Evolutionary conservation across 768 basidiomycete genomes (phyloP), one percentile per base, ranked within the genome.

Genomic region (Arthromyces matolae): DNA sequence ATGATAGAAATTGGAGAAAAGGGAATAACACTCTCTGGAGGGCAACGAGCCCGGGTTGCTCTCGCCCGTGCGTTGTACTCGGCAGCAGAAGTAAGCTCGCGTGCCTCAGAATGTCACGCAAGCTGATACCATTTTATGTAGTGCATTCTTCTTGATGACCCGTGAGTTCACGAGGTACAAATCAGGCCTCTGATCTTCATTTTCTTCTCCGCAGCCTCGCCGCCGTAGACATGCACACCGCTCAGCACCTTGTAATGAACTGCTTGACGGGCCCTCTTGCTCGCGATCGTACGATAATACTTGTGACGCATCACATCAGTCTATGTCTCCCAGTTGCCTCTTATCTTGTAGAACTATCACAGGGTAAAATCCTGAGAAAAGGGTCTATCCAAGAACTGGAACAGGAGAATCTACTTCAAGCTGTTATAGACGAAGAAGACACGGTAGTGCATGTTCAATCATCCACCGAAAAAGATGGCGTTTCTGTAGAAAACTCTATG

Each of bases 31-130:
- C 61, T 84, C n/a, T 82, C 81, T 8, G 85, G 86, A 3, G 87
- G 87, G 1, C 84, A 89, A 59, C 68, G 84, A 38, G 86, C 87
- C 7, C 74, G 88, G 12, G 74, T 89, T 28, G 84, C 85, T 4
- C 72, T 92, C 14, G 92, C 92, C 3, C 72, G 90, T 29, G 87
- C 88, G 0, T 71, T 91, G 46, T 93, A 94, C 61, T 86, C 89
- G 16, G 71, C 74, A 49, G 82, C 84, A 4, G 72, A 75, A 57
- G 78, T 81, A 57, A 29, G 65, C 54, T 16, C 5, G 22, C 14
- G 24, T 39, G 13, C 29, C 19, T 13, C 3, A 7, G 16, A 7
- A n/a, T 23, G n/a, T 16, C 25, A 38, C 13, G n/a, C 20, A 25
- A 19, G n/a, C 33, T 27, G 8, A 36, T 29, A 1, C 23, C 42